A percentile compares a stretch with the other conserved stretches of the same genome.
These are phyloP conservation scores for Lasiosphaeria hispida DNA, from an alignment of 495 filamentous ascomycete species.

Conservation along the genomic window DNA sequence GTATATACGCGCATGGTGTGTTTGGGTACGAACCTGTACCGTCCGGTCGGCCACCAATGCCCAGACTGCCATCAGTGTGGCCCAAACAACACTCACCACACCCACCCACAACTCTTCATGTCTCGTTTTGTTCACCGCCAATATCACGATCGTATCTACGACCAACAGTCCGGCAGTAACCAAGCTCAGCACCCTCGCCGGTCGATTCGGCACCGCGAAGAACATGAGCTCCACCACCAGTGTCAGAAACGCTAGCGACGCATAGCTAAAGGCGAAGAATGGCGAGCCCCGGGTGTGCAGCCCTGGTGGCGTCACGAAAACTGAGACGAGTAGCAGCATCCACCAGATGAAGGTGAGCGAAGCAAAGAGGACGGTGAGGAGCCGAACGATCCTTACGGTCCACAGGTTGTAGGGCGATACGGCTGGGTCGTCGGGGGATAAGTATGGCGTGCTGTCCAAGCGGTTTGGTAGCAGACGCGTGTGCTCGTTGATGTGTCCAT, in stretches of 20 bases:
- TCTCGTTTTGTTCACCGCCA: slow-evolving; percentile 67
- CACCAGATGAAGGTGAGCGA: slow-evolving; percentile 82
- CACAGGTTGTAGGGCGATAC: slow-evolving; percentile 96
- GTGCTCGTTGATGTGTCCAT: slow-evolving; percentile 61
- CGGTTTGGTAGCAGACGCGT: slow-evolving; percentile 68
- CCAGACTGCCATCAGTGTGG: slow-evolving; percentile 46
- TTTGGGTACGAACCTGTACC: slow-evolving; percentile 45
- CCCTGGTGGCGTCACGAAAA: slow-evolving; percentile 83
- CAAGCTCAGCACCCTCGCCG: slow-evolving; percentile 66
- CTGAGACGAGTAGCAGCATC: slow-evolving; percentile 77
- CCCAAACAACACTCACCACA: slow-evolving; percentile 76
- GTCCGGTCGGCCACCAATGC: slow-evolving; percentile 50
- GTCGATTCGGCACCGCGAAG: slow-evolving; percentile 77
- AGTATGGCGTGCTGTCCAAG: slow-evolving; percentile 53
- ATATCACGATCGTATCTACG: slow-evolving; percentile 73
- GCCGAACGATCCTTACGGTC: slow-evolving; percentile 75
- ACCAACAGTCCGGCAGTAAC: slow-evolving; percentile 70
- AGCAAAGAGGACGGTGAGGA: slow-evolving; percentile 69
- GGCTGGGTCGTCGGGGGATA: slow-evolving; percentile 93
- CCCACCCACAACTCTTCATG: slow-evolving; percentile 89
- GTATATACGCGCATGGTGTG: too few species aligned
- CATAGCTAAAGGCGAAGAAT: slow-evolving; percentile 82
- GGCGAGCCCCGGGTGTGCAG: slow-evolving; percentile 84
- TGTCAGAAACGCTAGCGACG: slow-evolving; percentile 68
- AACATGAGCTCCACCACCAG: slow-evolving; percentile 77